Conservation (phyloP, 306 rosid genomes). For the Cicer cuneatum region DNA sequence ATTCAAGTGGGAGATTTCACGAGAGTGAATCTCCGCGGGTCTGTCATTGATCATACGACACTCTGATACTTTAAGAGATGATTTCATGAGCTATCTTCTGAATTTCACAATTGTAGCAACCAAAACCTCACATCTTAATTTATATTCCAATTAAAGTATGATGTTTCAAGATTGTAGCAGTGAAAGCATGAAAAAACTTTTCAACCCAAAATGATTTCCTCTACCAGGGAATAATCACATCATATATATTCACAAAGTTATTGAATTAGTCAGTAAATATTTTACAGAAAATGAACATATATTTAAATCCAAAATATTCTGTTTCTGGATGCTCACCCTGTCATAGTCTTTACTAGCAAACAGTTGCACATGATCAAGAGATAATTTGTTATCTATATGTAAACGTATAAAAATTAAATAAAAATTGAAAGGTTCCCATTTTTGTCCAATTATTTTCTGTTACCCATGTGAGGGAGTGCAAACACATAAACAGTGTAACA, state of each 20-base stretch:
- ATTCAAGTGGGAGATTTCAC: no score
- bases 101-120: no score
- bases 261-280: neutral
- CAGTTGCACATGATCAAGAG: conserved; percentile 46
- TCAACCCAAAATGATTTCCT: conserved; percentile 7
- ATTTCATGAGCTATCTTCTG: no score
- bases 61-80: no score
- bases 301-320: conserved; percentile 36
- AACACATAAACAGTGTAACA: conserved; percentile 23
- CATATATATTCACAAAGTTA: conserved; percentile 12
- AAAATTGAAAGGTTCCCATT: conserved; percentile 18
- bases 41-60: no score
- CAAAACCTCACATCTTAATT: no score
- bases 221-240: neutral
- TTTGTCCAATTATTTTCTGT: conserved; percentile 41
- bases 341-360: conserved; percentile 34
- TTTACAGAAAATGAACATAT: conserved; percentile 22
- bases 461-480: conserved; percentile 39
- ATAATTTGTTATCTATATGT: conserved; percentile 40
- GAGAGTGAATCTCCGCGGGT: no score
- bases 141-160: neutral
- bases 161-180: neutral
- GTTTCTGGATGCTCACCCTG: conserved; percentile 28
- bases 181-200: neutral
- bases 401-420: conserved; percentile 7